phyloP scores from a whole-genome alignment of 257 asterid species.

The Datura wrightii region DNA sequence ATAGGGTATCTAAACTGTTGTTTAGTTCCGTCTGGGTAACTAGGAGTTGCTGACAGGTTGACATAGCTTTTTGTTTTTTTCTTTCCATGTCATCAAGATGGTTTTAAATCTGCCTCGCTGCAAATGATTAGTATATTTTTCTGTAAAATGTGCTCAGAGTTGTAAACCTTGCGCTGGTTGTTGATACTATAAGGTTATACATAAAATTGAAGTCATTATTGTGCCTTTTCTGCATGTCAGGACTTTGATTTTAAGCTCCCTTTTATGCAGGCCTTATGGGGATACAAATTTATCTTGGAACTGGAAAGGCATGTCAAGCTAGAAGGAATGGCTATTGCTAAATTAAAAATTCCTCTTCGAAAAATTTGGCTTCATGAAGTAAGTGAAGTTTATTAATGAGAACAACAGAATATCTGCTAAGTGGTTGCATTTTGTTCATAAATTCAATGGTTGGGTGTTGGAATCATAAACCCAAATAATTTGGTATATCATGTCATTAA shows the following conservation, averaged over 20 bases:
- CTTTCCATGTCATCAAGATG: constrained; percentile 12
- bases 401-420: neutral
- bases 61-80: neutral
- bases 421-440: constrained; percentile 14
- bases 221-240: constrained; percentile 12
- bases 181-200: neutral
- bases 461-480: neutral
- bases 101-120: neutral
- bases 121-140: constrained; percentile 11
- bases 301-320: constrained; percentile 35
- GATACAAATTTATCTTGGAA: constrained; percentile 37
- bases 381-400: constrained; percentile 13
- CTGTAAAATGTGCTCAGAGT: neutral
- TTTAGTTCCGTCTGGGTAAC: neutral
- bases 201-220: neutral
- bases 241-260: constrained; percentile 24
- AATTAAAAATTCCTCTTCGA: neutral
- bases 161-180: neutral
- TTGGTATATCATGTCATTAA: neutral
- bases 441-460: neutral
- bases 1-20: constrained; percentile 2
- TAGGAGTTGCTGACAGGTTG: constrained; percentile 13
- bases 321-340: constrained; percentile 2
- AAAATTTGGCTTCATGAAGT: constrained; percentile 13
- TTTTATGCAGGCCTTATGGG: constrained; percentile 36